Conservation (phyloP, 225 moss, liverwort and hornwort genomes). For the Polytrichum formosum region DNA sequence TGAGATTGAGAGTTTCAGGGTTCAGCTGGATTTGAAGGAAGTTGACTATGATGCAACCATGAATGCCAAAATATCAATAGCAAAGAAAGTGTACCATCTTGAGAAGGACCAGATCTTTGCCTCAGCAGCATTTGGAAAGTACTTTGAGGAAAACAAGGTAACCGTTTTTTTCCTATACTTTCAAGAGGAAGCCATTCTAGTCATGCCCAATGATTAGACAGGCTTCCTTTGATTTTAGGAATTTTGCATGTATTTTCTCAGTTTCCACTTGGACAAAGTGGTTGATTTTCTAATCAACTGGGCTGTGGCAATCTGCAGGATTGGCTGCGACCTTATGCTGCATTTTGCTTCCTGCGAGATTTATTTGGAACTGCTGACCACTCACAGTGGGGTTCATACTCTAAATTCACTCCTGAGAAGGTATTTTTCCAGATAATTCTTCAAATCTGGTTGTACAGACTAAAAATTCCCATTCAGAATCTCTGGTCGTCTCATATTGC, state of each 20-base stretch:
- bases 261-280: too few relatives aligned
- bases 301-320: constrained; percentile 27
- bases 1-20: constrained; percentile 52
- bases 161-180: background rate
- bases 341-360: constrained; percentile 85
- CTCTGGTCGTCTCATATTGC: too few relatives aligned
- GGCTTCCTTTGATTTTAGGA: too few relatives aligned
- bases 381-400: constrained; percentile 80
- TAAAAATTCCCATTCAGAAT: too few relatives aligned
- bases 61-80: constrained; percentile 60
- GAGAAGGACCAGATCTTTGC: constrained; percentile 63
- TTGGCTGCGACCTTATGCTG: constrained; percentile 88
- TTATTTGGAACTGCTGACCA: constrained; percentile 88
- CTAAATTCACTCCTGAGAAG: constrained; percentile 62
- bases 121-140: constrained; percentile 57
- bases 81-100: constrained; percentile 62
- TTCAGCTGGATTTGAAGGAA: constrained; percentile 63
- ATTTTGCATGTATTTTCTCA: too few relatives aligned
- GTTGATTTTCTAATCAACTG: too few relatives aligned
- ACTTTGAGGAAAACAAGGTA: constrained; percentile 90
- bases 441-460: background rate
- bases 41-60: constrained; percentile 86
- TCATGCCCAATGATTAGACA: too few relatives aligned
- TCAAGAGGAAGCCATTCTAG: too few relatives aligned
- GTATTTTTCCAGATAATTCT: constrained; percentile 17